Evolutionary conservation across 495 filamentous ascomycete genomes (phyloP), one percentile per base, ranked within the genome.

Genomic region (Penicillium simplicissimum): DNA sequence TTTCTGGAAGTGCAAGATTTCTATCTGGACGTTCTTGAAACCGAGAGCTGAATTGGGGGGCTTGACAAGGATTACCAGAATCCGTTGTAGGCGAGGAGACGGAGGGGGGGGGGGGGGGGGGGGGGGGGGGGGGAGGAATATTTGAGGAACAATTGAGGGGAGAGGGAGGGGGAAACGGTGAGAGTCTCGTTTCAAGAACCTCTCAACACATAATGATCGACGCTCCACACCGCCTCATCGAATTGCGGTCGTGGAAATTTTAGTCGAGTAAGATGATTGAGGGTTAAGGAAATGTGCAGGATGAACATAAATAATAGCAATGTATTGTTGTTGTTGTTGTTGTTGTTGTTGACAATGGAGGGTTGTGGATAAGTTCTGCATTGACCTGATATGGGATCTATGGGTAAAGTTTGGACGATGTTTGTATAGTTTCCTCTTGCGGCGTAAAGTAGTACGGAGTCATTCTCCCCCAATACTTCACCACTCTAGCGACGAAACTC

Each of bases 191-290:
- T 71, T 70, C 69, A 66, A 60, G 57, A 57, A 36, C 13, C 45
- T 61, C 49, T 65, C 49, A 45, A 57, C 55, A 51, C 49, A 55
- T 45, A 60, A 67, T 67, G 66, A 67, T 69, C 65, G 65, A 68
- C 66, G 47, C 56, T 67, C 67, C 67, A 67, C 69, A 71, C 69
- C 69, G 69, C 69, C 69, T 71, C 65, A 56, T 49, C 58, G 43
- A 64, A 52, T 62, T 25, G 14, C 36, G 9, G 42, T 19, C n/a
- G 6, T n/a, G 40, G 42, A 11, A 45, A 45, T 21, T 45, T 45
- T 45, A 4, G 11, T 45, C 42, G 17, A 45, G 17, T 8, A 31
- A 31, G 28, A 31, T 4, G 9, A 21, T 19, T 45, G 19, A 45
- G 19, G 42, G 19, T 19, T 42, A 19, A n/a, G n/a, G n/a, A n/a